Percentiles rank a stretch among this genome's conserved stretches.
Conservation (phyloP, 2,329 filamentous ascomycete genomes). For the Fusarium sp. region DNA sequence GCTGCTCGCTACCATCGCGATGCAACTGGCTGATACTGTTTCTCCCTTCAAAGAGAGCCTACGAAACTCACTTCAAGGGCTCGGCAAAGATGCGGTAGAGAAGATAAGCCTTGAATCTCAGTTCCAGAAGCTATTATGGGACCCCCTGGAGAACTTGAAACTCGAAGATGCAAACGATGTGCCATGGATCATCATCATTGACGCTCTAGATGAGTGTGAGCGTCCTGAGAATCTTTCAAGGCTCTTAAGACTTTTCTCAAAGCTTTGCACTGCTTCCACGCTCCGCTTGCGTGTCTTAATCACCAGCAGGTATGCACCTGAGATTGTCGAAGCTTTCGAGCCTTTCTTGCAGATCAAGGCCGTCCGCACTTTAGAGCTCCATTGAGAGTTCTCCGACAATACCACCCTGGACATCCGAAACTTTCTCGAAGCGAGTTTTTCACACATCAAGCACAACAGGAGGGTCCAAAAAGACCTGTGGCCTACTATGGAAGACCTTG, state of each 20-base stretch:
- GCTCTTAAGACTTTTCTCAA: accelerated
- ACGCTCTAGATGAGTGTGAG: background rate
- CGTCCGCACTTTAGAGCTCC: accelerated
- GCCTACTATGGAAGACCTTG: accelerated
- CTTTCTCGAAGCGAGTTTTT: background rate
- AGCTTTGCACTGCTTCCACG: background rate
- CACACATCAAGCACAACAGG: background rate
- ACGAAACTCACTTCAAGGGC: background rate
- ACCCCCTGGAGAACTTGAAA: background rate
- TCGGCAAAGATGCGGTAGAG: background rate
- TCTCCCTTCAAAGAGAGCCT: accelerated
- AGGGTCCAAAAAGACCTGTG: background rate
- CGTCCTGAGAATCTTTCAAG: accelerated
- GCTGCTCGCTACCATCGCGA: background rate
- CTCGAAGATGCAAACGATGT: accelerated
- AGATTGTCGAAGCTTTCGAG: background rate
- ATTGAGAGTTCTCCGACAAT: accelerated
- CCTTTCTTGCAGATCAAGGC: background rate
- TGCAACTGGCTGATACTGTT: background rate
- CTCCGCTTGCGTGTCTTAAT: accelerated
- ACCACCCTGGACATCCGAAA: accelerated
- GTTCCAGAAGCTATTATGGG: background rate
- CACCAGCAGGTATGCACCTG: background rate
- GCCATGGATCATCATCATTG: background rate
- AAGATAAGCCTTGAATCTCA: accelerated